Evolutionary conservation across 306 rosid genomes (phyloP).

Genomic region (Clitoria ternatea): DNA sequence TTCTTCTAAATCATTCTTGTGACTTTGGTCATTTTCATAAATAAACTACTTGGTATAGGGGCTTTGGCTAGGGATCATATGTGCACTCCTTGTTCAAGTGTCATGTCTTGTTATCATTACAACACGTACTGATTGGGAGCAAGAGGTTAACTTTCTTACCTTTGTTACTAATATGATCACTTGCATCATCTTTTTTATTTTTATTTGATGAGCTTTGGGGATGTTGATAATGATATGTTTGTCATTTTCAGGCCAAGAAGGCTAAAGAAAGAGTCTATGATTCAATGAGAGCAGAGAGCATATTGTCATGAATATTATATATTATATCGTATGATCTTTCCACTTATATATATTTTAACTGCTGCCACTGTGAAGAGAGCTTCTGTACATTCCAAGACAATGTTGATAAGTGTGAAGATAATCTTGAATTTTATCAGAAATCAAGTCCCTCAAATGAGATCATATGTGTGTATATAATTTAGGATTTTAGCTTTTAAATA

Average conservation of each 20-base stretch:
- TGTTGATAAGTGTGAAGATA: neutral
- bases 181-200: neutral
- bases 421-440: neutral
- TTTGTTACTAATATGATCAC: neutral
- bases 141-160: conserved; percentile 39
- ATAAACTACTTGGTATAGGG: conserved; percentile 36
- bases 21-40: neutral
- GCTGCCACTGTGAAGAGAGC: neutral
- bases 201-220: neutral
- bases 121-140: conserved; percentile 59
- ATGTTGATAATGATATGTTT: neutral
- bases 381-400: neutral
- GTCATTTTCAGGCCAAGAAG: conserved; percentile 36
- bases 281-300: conserved; percentile 17
- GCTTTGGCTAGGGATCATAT: conserved; percentile 74
- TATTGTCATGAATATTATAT: conserved; percentile 9
- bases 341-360: neutral
- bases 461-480: neutral
- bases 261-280: conserved; percentile 46
- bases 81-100: conserved; percentile 63
- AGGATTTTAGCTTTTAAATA: neutral
- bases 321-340: neutral
- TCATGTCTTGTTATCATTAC: conserved; percentile 40
- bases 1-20: neutral
- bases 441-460: neutral